Evolutionary conservation across 192 early-diverging fungal genomes (phyloP).

Genomic region (Rhizophagus sp.): DNA sequence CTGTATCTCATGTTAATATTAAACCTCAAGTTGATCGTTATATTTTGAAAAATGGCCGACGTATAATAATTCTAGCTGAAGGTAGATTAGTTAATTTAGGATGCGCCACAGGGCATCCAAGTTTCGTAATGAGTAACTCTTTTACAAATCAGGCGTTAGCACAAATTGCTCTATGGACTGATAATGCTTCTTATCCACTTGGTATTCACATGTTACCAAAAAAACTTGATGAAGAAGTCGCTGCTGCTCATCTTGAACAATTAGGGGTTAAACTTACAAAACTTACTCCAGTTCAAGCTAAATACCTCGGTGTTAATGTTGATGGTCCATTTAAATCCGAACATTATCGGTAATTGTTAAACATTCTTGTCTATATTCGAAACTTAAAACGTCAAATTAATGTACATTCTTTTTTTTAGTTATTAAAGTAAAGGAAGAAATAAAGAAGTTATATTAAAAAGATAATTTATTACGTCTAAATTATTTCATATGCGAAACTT

Average conservation of each 20-base stretch:
- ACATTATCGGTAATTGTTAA: constrained; percentile 86
- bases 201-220: constrained; percentile 99
- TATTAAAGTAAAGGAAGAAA: no score
- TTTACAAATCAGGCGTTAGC: constrained; percentile 99
- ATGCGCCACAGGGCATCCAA: constrained; percentile 98
- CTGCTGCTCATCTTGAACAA: constrained; percentile 90
- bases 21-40: constrained; percentile 99
- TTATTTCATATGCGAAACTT: no score
- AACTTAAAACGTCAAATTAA: no score
- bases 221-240: constrained; percentile 99
- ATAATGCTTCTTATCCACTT: constrained; percentile 80
- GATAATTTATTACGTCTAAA: no score
- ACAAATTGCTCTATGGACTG: constrained; percentile 98
- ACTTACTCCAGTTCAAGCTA: constrained; percentile 64
- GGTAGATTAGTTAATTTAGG: constrained; percentile 99
- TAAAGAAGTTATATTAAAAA: no score
- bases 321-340: constrained; percentile 97
- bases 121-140: constrained; percentile 99
- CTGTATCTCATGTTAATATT: constrained; percentile 86
- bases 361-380: not conserved
- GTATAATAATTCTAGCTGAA: constrained; percentile 97
- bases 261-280: constrained; percentile 94
- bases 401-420: no score
- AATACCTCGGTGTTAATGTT: constrained; percentile 80
- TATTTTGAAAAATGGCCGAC: constrained; percentile 85